Evolutionary conservation across 164 flowering plant genomes (phyloP).

Genomic region (Dillenia turbinata): DNA sequence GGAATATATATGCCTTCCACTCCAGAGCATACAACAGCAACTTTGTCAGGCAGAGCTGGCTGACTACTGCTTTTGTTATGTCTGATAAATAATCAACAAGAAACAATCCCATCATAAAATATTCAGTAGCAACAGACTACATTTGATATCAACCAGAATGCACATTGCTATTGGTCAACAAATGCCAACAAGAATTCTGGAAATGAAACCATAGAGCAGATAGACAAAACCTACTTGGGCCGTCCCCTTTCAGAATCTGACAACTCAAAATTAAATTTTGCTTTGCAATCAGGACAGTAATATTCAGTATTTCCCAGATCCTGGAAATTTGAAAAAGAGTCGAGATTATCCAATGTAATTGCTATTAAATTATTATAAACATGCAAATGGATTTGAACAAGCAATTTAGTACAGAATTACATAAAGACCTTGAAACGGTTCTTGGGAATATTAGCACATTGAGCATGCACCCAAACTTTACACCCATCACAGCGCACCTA

Average conservation of each 20-base stretch:
- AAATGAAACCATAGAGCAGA: no score
- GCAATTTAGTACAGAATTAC: not conserved
- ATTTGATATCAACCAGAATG: no score
- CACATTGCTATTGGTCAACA: no score
- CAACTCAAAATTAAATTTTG: conserved; percentile 73
- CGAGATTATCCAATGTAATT: not conserved
- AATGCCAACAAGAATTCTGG: no score
- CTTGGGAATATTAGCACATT: conserved; percentile 72
- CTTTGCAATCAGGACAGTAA: conserved; percentile 92
- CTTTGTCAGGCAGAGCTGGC: conserved; percentile 40
- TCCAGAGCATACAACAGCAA: conserved; percentile 55
- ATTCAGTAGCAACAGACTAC: no score
- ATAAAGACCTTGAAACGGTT: conserved; percentile 64
- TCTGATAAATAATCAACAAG: conserved; percentile 14
- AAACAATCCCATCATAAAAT: no score
- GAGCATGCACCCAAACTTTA: conserved; percentile 96
- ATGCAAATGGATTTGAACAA: not conserved
- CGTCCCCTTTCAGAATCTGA: conserved; percentile 57
- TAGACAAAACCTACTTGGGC: conserved; percentile 33
- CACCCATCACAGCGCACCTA: conserved; percentile 95
- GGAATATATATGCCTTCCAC: conserved; percentile 67
- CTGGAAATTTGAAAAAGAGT: conserved; percentile 26
- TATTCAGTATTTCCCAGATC: conserved; percentile 64
- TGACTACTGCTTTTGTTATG: conserved; percentile 25
- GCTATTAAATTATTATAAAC: not conserved